Evolutionary conservation across 768 basidiomycete species (phyloP), one percentile per base, ranked within the genome.

Genomic region (Panaeolus cyanescens): DNA sequence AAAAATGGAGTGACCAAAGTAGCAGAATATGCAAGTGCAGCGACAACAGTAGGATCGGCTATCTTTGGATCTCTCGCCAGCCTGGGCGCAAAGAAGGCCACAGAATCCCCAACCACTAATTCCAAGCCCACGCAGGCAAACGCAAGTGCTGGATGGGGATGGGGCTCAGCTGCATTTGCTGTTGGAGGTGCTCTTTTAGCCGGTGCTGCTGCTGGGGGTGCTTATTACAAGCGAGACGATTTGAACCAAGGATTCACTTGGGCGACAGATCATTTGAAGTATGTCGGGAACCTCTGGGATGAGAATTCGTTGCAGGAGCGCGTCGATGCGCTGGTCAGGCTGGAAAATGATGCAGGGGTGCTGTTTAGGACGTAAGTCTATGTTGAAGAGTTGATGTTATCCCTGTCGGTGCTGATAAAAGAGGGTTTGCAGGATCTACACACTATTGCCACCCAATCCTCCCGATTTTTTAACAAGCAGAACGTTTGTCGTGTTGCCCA

Each of bases 251-350:
- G 91, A 2, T 90, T 90, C 66, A 76, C 79, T 10, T 95, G 89
- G 88, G 88, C 88, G 2, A 87, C 83, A 31, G 95, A 96, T 66
- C 95, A 98, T 72, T 85, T 97, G 86, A 91, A 89, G 69, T 98
- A 90, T 72, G 88, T 96, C 8, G 86, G 91, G 40, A 91, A 81
- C 65, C 75, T 97, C 31, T 96, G 95, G 95, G 88, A 96, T 66
- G 85, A 88, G 65, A 79, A 80, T 20, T 79, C 76, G 9, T 77
- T 95, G 74, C 79, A 80, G 36, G 74, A 70, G 60, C 82, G 95
- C 20, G 67, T 96, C 56, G 84, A 88, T 28, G 77, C 77, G 30
- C 73, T 97, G 55, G 74, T 90, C 42, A 78, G 80, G 54, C 78
- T 88, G 42, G 86, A 91, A 59, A 76, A 84, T 55, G 74, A 83